phyloP scores from a whole-genome alignment of 306 rosid species.

The Dalbergia cultrata region DNA sequence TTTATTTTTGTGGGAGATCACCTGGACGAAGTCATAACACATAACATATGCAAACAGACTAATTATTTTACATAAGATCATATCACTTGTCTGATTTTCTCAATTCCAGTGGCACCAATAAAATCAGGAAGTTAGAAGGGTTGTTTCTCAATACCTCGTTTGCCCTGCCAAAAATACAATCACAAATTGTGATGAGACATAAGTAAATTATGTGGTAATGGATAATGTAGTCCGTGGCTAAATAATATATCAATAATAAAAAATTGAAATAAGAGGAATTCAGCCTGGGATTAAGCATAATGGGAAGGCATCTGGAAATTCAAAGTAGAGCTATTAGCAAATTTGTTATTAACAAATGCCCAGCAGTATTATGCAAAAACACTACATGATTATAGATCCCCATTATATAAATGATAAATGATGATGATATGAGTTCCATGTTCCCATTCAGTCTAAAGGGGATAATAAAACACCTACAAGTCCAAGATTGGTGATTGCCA shows the following conservation, averaged over 20 bases:
- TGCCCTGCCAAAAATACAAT: conserved; percentile 79
- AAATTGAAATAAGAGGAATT: conserved; percentile 56
- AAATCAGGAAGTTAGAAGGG: conserved; percentile 99
- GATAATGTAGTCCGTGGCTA: conserved; percentile 38
- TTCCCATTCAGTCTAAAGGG: conserved; percentile 65
- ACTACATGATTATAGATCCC: conserved; percentile 33
- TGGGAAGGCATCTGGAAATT: conserved; percentile 79
- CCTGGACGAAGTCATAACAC: not conserved
- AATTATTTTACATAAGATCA: not conserved
- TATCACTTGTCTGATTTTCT: conserved; percentile 96
- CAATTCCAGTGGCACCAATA: conserved; percentile 99
- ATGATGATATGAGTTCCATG: conserved; percentile 44
- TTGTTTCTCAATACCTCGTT: conserved; percentile 97
- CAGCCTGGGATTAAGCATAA: conserved; percentile 70
- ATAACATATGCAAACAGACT: not conserved
- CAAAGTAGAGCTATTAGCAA: conserved; percentile 75
- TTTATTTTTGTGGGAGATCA: not conserved
- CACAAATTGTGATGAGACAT: conserved; percentile 60
- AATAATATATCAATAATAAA: conserved; percentile 38
- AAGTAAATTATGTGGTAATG: conserved; percentile 25
- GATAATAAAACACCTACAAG: conserved; percentile 88
- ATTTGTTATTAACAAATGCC: conserved; percentile 49
- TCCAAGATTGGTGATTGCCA: conserved; percentile 89
- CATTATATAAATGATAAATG: conserved; percentile 31
- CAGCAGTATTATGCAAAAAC: conserved; percentile 46